Conservation (phyloP, 2,329 filamentous ascomycete genomes). For the Cercospora janseana region DNA sequence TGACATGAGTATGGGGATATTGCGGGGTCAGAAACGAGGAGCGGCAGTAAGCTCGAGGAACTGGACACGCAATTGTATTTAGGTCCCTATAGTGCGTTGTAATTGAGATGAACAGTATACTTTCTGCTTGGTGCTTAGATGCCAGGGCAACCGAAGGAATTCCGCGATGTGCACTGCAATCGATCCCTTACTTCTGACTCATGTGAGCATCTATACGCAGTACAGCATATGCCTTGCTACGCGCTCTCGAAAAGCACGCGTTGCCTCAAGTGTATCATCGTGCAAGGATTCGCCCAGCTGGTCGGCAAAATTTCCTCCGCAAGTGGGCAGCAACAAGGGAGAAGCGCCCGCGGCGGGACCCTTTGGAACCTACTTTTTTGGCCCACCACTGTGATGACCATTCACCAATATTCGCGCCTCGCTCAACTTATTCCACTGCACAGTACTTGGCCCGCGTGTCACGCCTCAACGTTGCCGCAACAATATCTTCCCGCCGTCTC, state of each 20-base stretch:
- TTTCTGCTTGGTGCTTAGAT: not conserved
- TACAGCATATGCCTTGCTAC: not conserved
- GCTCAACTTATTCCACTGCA: not conserved
- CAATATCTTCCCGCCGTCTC: not conserved
- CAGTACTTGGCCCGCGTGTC: too few relatives aligned
- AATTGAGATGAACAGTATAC: slow-evolving; percentile 5
- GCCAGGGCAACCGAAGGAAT: not conserved
- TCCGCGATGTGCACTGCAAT: not conserved
- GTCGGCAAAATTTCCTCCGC: slow-evolving; percentile 1
- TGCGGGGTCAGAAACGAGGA: not conserved
- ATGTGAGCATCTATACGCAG: not conserved
- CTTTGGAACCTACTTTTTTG: slow-evolving; percentile 5
- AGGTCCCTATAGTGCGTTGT: slow-evolving; percentile 1
- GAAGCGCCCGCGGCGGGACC: not conserved
- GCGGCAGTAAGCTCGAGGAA: not conserved
- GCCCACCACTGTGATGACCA: too few relatives aligned
- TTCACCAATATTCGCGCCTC: slow-evolving; percentile 5
- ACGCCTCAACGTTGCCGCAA: slow-evolving; percentile 4
- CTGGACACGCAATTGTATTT: slow-evolving; percentile 3
- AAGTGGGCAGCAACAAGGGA: not conserved
- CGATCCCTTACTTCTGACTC: too few relatives aligned
- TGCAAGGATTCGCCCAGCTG: slow-evolving; percentile 1
- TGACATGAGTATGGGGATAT: not conserved
- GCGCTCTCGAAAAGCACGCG: not conserved
- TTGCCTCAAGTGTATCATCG: not conserved